Evolutionary conservation across 176 grass and related monocot species (phyloP).

Genomic region (Metroxylon sagu): DNA sequence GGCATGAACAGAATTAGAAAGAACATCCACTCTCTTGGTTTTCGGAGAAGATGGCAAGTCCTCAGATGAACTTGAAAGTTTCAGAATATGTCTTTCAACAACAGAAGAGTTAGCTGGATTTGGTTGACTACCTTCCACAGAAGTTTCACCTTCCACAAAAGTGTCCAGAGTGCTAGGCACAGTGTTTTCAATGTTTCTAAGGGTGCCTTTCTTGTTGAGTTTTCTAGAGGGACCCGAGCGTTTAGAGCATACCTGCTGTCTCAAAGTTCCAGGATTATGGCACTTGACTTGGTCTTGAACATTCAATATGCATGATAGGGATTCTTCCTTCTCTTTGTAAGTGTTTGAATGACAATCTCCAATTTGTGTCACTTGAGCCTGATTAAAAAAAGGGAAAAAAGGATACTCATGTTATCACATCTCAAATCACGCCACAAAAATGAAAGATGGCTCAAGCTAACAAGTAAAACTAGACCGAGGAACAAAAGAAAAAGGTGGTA

Average conservation of each 20-base stretch:
- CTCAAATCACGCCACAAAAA: no score
- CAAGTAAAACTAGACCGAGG: no score
- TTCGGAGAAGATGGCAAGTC: conserved; percentile 25
- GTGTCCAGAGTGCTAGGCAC: conserved; percentile 9
- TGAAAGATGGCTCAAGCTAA: no score
- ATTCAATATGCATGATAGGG: not conserved
- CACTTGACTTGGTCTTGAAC: not conserved
- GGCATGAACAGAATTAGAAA: not conserved
- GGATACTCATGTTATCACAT: not conserved
- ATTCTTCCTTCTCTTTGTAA: conserved; percentile 12
- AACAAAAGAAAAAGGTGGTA: no score
- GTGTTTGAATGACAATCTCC: conserved; percentile 1
- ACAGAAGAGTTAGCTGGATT: conserved; percentile 33
- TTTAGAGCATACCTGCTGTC: conserved; percentile 59
- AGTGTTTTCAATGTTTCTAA: conserved; percentile 19
- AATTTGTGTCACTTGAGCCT: not conserved
- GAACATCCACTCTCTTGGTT: conserved; percentile 12
- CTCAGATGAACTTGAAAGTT: conserved; percentile 40
- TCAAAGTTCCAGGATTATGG: conserved; percentile 26
- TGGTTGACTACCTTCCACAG: conserved; percentile 11
- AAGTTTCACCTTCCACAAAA: conserved; percentile 23
- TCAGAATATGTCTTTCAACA: conserved; percentile 14
- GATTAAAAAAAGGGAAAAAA: not conserved
- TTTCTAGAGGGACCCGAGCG: conserved; percentile 45
- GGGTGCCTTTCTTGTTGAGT: conserved; percentile 28